These are phyloP conservation scores for Geosmithia morbida DNA, from an alignment of 2,329 filamentous ascomycete genomes.

Conservation along the genomic window DNA sequence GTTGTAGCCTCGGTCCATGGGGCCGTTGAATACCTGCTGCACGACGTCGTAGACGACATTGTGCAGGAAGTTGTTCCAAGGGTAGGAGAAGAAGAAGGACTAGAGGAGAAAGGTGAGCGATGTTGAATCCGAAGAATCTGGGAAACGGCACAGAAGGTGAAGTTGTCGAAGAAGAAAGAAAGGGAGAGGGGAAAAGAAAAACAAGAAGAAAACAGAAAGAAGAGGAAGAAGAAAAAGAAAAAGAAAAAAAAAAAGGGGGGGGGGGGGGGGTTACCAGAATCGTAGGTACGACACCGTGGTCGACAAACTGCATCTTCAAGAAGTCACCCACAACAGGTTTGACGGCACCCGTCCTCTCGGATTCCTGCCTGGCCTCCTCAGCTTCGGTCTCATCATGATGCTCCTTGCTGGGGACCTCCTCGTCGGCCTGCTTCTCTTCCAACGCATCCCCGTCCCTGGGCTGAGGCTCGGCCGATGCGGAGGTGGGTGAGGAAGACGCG, in stretches of 20 bases:
- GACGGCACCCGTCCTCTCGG: slow-evolving; percentile 1
- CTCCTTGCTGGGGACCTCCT: neutral
- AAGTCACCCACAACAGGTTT: slow-evolving; percentile 83
- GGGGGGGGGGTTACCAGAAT: slow-evolving; percentile 58
- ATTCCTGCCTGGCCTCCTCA: neutral
- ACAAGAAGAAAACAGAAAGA: too few relatives aligned
- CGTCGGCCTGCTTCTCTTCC: neutral
- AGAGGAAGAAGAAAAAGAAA: too few relatives aligned
- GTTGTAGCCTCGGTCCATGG: slow-evolving; percentile 93
- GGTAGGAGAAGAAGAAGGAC: slow-evolving; percentile 97
- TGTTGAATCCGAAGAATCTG: slow-evolving; percentile 4
- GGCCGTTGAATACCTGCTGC: slow-evolving; percentile 97
- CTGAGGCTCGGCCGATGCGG: slow-evolving; percentile 14
- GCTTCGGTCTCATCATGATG: neutral
- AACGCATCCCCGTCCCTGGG: slow-evolving; percentile 7
- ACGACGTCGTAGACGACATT: slow-evolving; percentile 99
- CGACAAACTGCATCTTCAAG: slow-evolving; percentile 91
- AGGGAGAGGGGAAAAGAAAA: too few relatives aligned
- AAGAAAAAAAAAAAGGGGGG: too few relatives aligned
- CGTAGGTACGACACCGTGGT: slow-evolving; percentile 85
- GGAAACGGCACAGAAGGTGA: neutral
- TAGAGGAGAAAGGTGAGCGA: slow-evolving; percentile 17
- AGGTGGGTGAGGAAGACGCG: slow-evolving; percentile 3
- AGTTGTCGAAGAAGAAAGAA: too few relatives aligned
- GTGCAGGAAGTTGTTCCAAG: slow-evolving; percentile 99